A percentile compares a stretch with the other conserved stretches of the same genome.
phyloP scores from a whole-genome alignment of 345 rosid genomes.

The Boechera stricta region DNA sequence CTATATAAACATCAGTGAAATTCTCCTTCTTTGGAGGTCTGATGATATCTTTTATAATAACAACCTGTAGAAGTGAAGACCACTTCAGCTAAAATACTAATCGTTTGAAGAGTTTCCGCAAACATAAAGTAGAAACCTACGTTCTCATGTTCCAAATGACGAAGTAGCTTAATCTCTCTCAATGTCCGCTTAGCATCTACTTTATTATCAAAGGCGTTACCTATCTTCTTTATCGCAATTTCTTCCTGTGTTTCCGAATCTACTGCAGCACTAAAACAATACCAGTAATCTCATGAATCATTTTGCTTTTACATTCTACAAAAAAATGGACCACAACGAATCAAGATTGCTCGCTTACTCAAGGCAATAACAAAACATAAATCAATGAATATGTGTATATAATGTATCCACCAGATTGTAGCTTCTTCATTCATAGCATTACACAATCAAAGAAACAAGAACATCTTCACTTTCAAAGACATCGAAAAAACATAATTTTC shows the following conservation, averaged over 20 bases:
- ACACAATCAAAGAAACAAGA: background rate
- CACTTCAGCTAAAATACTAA: background rate
- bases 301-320: background rate
- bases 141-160: slow-evolving; percentile 58
- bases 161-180: slow-evolving; percentile 68
- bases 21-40: slow-evolving; percentile 58
- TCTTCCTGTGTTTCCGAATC: slow-evolving; percentile 58
- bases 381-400: too few species aligned
- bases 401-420: too few species aligned
- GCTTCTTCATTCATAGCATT: background rate
- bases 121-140: slow-evolving; percentile 6
- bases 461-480: background rate
- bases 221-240: slow-evolving; percentile 67
- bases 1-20: slow-evolving; percentile 65
- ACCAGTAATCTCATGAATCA: slow-evolving; percentile 1
- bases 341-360: background rate
- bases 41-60: slow-evolving; percentile 58
- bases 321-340: background rate
- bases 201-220: slow-evolving; percentile 60
- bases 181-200: slow-evolving; percentile 64
- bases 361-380: background rate
- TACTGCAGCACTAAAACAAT: slow-evolving; percentile 57
- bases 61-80: slow-evolving; percentile 43
- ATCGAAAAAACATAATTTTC: background rate
- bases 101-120: background rate